Evolutionary conservation across 2,329 filamentous ascomycete genomes (phyloP), one percentile per base, ranked within the genome.

Genomic region (Gyromitra esculenta): DNA sequence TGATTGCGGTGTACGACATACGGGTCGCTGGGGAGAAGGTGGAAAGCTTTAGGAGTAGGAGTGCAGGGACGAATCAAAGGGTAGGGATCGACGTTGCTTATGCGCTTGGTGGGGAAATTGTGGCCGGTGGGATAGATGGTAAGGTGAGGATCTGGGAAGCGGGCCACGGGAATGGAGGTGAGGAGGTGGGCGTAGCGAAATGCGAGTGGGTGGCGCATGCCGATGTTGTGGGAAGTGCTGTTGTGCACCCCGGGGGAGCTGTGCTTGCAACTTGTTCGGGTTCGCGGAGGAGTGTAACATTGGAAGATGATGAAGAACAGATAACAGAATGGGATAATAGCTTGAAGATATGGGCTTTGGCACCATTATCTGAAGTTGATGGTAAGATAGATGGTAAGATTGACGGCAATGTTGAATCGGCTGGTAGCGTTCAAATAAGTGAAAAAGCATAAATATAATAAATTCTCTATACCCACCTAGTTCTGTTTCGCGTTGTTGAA

Each of bases 121-220:
- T 50, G 85, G 85, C 85, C 18, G 87, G 87, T 2, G 86, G 86
- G 0, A 82, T 75, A 1, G 86, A 88, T 82, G 86, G 87, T 0
- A 80, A 77, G 18, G 81, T 85, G 4, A 81, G 83, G 41, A 80
- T 83, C 68, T 85, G 84, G 84, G 79, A 77, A 5, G 80, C 78
- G 18, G 75, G 76, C 1, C 65, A 82, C 63, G 80, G 82, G 18
- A 81, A 79, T 45, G 68, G 57, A 11, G 77, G 43, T 13, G 80
- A 80, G 56, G 65, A 52, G 13, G 76, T 52, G 6, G 80, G 81
- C 56, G 63, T 64, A 9, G 81, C 83, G 1, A 81, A 83, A 76
- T 79, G 73, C 9, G 80, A 79, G 62, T 80, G 82, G 79, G 68
- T 81, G 25, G 79, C 82, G 37, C 82, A 84, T 77, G 78, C 81